These are phyloP conservation scores for Solanum appendiculatum DNA, from an alignment of 257 asterid species.

Conservation along the genomic window DNA sequence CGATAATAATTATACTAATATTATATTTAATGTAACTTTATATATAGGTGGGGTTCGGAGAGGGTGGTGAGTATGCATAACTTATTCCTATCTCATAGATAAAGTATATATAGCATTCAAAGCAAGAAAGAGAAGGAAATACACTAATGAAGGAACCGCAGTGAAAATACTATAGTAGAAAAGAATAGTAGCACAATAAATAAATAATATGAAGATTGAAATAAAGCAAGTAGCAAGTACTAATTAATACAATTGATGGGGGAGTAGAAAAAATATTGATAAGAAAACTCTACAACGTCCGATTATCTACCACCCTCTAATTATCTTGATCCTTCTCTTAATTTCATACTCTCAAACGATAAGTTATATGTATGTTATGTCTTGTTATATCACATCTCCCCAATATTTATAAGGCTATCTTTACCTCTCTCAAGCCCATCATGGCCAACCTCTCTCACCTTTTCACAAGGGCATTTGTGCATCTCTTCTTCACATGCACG, in stretches of 20 bases:
- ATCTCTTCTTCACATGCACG: not conserved
- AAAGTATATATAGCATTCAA: not conserved
- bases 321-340: no score
- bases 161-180: no score
- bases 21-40: no score
- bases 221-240: not conserved
- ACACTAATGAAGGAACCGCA: not conserved
- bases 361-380: not conserved
- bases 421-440: not conserved
- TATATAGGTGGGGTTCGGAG: not conserved
- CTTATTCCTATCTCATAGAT: not conserved
- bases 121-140: not conserved
- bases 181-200: not conserved
- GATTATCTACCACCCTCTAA: not conserved
- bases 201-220: no score
- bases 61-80: not conserved
- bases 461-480: not conserved
- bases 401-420: not conserved
- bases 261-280: no score
- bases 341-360: not conserved
- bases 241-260: no score
- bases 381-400: not conserved
- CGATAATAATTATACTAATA: no score
- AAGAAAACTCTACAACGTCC: no score
- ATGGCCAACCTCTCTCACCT: not conserved